A percentile compares a stretch with the other conserved stretches of the same genome.
These are phyloP conservation scores for Globisporangium spiculum DNA, from an alignment of 352 stramenopile species.

Conservation along the genomic window DNA sequence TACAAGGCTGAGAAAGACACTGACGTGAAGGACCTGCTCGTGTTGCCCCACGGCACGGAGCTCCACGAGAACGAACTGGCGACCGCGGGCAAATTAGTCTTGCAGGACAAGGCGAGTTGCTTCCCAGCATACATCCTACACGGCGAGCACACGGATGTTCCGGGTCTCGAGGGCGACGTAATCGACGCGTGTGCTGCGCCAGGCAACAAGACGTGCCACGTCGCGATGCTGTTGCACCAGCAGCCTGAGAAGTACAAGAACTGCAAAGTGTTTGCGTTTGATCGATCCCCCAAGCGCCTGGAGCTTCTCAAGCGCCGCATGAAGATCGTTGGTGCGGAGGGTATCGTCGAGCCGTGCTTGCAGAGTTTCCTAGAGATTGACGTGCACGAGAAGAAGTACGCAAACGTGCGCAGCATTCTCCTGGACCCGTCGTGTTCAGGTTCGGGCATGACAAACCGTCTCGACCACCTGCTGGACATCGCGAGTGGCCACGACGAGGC, in stretches of 20 bases:
- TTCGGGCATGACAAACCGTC: slow-evolving; percentile 92
- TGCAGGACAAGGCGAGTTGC: slow-evolving; percentile 98
- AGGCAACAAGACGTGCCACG: slow-evolving; percentile 98
- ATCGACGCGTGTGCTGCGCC: slow-evolving; percentile 97
- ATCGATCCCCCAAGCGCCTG: slow-evolving; percentile 87
- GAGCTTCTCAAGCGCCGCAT: slow-evolving; percentile 89
- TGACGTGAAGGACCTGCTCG: slow-evolving; percentile 90
- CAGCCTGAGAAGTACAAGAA: slow-evolving; percentile 50
- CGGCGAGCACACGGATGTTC: slow-evolving; percentile 50
- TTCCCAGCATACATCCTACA: slow-evolving; percentile 95
- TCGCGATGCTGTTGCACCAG: slow-evolving; percentile 88
- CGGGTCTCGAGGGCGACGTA: slow-evolving; percentile 69
- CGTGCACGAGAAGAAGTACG: slow-evolving; percentile 65
- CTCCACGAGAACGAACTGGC: slow-evolving; percentile 84
- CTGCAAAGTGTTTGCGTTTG: slow-evolving; percentile 93
- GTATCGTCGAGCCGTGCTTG: slow-evolving; percentile 79
- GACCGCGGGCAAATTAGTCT: slow-evolving; percentile 82
- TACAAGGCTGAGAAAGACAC: slow-evolving; percentile 70
- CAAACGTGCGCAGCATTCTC: slow-evolving; percentile 90
- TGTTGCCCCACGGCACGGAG: slow-evolving; percentile 87
- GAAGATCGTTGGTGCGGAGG: slow-evolving; percentile 69
- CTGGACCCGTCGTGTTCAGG: slow-evolving; percentile 97
- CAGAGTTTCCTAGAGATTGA: slow-evolving; percentile 93
- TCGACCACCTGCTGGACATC: slow-evolving; percentile 91
- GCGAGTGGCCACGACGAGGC: slow-evolving; percentile 57